Percentiles rank a stretch among this genome's conserved stretches.
Evolutionary conservation across 768 basidiomycete species (phyloP).

Genomic region (Amanita exitialis): DNA sequence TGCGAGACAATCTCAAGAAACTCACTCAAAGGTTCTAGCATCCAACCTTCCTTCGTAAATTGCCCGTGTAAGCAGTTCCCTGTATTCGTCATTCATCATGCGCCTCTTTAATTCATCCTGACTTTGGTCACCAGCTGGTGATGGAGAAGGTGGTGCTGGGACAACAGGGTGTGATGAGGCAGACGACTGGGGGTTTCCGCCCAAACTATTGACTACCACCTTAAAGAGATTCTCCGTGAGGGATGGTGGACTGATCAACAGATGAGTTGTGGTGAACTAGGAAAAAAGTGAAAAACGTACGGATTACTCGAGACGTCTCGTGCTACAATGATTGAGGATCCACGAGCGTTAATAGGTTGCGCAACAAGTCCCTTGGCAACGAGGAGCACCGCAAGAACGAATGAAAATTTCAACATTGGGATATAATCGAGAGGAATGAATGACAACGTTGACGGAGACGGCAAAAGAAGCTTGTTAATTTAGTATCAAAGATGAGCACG

Average conservation of each 20-base stretch:
- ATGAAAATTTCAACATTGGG: background rate
- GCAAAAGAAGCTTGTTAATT: background rate
- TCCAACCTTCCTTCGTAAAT: background rate
- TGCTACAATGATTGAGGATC: background rate
- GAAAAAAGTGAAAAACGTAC: background rate
- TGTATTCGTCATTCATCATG: background rate
- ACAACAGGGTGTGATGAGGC: too few relatives aligned
- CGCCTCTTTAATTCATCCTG: background rate
- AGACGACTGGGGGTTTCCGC: too few relatives aligned
- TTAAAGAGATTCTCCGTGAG: too few relatives aligned
- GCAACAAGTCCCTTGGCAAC: background rate
- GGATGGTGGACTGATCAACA: too few relatives aligned
- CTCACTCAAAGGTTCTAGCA: background rate
- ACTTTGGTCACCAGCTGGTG: too few relatives aligned
- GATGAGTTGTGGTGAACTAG: background rate
- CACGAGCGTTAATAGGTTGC: background rate
- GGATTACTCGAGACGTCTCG: background rate
- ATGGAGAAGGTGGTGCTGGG: too few relatives aligned
- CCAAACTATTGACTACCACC: too few relatives aligned
- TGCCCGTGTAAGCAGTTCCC: background rate
- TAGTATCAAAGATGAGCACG: too few relatives aligned
- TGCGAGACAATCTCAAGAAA: background rate
- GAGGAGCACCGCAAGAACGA: background rate
- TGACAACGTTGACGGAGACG: background rate
- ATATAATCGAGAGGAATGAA: background rate